phyloP scores from a whole-genome alignment of 371 early-diverging fungal species.

The Actinomortierella wolfii region DNA sequence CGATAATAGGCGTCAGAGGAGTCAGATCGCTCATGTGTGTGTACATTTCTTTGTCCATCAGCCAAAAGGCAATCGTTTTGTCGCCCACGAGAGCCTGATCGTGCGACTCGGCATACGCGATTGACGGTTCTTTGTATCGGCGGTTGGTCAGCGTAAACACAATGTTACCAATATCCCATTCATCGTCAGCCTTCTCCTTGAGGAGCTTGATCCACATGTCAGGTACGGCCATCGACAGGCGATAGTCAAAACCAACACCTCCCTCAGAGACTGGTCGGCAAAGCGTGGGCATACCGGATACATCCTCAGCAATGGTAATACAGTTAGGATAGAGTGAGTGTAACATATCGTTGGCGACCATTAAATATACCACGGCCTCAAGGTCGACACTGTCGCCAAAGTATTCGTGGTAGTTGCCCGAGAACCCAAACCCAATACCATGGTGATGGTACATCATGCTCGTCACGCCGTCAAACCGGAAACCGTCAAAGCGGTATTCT shows the following conservation, averaged over 20 bases:
- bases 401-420: conserved; percentile 93
- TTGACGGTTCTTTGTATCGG: conserved; percentile 84
- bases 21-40: conserved; percentile 87
- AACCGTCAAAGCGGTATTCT: conserved; percentile 93
- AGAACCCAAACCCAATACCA: conserved; percentile 93
- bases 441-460: conserved; percentile 96
- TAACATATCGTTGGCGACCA: conserved; percentile 89
- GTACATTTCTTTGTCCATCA: conserved; percentile 99
- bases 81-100: conserved; percentile 98
- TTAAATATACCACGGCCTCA: conserved; percentile 88
- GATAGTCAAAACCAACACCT: conserved; percentile 96
- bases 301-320: conserved; percentile 96
- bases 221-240: conserved; percentile 97
- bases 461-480: conserved; percentile 97
- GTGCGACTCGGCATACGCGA: conserved; percentile 94
- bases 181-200: conserved; percentile 91
- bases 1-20: conserved; percentile 85
- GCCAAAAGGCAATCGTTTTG: conserved; percentile 97
- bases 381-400: conserved; percentile 85
- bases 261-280: conserved; percentile 91
- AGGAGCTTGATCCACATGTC: conserved; percentile 99
- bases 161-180: conserved; percentile 92
- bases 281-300: conserved; percentile 97
- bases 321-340: conserved; percentile 78
- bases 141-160: conserved; percentile 89